Conservation (phyloP, 2,329 filamentous ascomycete species). For the Didymella arachidicola region DNA sequence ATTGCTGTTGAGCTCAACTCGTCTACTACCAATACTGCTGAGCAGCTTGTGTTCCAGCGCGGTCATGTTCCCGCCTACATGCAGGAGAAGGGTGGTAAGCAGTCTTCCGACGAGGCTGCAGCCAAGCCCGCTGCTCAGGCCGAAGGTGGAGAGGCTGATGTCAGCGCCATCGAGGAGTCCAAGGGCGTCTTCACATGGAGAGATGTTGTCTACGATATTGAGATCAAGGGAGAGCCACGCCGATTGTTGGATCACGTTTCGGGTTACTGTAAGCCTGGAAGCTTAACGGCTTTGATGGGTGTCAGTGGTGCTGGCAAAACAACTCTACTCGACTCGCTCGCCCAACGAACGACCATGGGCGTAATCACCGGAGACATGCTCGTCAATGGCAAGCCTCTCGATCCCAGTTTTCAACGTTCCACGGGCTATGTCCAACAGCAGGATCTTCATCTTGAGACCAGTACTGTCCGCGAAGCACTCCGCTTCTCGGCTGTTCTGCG, state of each 20-base stretch:
- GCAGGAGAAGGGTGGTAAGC: slow-evolving; percentile 39
- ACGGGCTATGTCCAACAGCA: slow-evolving; percentile 53
- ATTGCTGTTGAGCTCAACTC: slow-evolving; percentile 71
- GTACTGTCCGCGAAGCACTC: slow-evolving; percentile 49
- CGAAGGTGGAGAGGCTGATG: slow-evolving; percentile 47
- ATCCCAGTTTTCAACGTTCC: slow-evolving; percentile 48
- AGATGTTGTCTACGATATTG: slow-evolving; percentile 46
- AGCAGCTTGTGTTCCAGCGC: slow-evolving; percentile 71
- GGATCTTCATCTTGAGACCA: slow-evolving; percentile 51
- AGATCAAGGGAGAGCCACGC: slow-evolving; percentile 55
- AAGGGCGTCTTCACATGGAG: slow-evolving; percentile 53
- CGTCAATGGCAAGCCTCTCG: slow-evolving; percentile 48
- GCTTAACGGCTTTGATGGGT: slow-evolving; percentile 53
- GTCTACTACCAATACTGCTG: slow-evolving; percentile 67
- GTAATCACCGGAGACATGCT: slow-evolving; percentile 52
- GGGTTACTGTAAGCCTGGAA: slow-evolving; percentile 65
- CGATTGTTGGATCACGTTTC: slow-evolving; percentile 63
- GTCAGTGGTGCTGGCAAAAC: slow-evolving; percentile 52
- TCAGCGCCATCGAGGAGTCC: slow-evolving; percentile 51
- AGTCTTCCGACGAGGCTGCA: slow-evolving; percentile 47
- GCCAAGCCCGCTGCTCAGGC: slow-evolving; percentile 37
- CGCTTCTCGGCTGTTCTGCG: slow-evolving; percentile 48
- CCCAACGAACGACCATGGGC: slow-evolving; percentile 47
- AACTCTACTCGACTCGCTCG: slow-evolving; percentile 48
- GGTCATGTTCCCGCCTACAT: slow-evolving; percentile 55